Evolutionary conservation across 352 stramenopile genomes (phyloP), one percentile per base, ranked within the genome.

Genomic region (Pythium phragmitis): DNA sequence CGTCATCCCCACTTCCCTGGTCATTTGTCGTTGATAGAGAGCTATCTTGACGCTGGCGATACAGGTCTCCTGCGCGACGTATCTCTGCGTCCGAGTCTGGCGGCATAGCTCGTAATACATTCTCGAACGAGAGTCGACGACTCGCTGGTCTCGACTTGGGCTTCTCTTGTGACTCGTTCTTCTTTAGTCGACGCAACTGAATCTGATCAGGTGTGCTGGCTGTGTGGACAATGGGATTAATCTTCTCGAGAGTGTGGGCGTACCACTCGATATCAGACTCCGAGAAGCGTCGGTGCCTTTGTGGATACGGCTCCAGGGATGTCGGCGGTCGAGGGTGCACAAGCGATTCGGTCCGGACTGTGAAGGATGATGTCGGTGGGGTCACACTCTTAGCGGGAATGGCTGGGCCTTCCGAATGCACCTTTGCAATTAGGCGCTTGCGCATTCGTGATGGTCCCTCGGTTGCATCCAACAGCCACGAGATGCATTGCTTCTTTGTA

Each of bases 391-490:
- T 23, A 12, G 14, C 21, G 17, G 48, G 9, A 19, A 36, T n/a
- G 36, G 26, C 13, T 43, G 13, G 34, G 39, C 37, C 37, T 13
- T 36, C 30, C 16, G 7, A 30, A 19, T 53, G 48, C 19, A 55
- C 23, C 28, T 70, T 73, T 4, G 57, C 49, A 33, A 74, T 42
- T 0, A 88, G 70, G 2, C 82, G 68, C 55, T 90, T 91, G 7
- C 82, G 73, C 80, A 90, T 91, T 37, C 82, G 63, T 28, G 76
- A 73, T 4, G 82, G 81, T 2, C 82, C 80, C 78, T 91, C 82
- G 0, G 80, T 91, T 47, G 80, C 83, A 61, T 91, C 80, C 33
- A 91, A 63, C 5, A 73, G 67, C 79, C 76, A 77, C 2, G 39
- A 57, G 16, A 41, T 59, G 16, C 41, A 45, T 16, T 53, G 51